Base-by-base conservation (phyloP, 2,329 filamentous ascomycete species). In the Domatiomyces globalis region DNA sequence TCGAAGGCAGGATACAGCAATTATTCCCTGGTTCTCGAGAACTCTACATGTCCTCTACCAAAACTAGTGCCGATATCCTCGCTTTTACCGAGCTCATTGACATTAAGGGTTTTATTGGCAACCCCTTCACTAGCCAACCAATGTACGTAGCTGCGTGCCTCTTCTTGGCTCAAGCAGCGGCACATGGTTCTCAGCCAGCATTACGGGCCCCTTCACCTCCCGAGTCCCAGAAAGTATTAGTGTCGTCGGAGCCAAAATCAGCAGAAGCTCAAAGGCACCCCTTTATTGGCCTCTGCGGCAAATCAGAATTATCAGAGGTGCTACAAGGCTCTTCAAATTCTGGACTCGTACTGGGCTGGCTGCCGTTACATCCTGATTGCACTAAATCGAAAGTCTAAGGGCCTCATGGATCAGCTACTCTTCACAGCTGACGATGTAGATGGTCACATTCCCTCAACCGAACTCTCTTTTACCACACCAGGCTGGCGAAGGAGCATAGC, bases 121-220 rank as follows among this genome's bases (percentile, higher is more conserved):
- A 92, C 54, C 87, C 87, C 0, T 94, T 94, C 58, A 92, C 86
- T 0, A 87, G 84, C 46, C 87, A 94, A 65, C 87, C 87, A 0
- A 94, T 94, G 62, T 94, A 94, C 60, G 90, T 94, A 54, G 87
- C 87, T 0, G 87, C 87, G 0, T 94, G 87, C 62, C 87, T 87
- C 0, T 94, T 94, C 60, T 70, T 94, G 15, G 87, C 87, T 69
- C 87, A 94, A 63, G 87, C 85, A 4, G 81, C 80, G 2, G 77
- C 83, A 55, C 81, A 83, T 19, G 83, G 83, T 0, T 79, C 76
- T 2, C 74, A 81, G 52, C 73, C 80, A 18, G 65, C 82, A 25
- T 85, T 83, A 0, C 74, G 80, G 50, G 78, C 80, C 36, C 63
- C 69, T 1, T 78, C 77, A 0, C 78, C 77, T 1, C 69, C 73